Evolutionary conservation across 2,329 filamentous ascomycete genomes (phyloP).

Genomic region (Orbilia oligospora): DNA sequence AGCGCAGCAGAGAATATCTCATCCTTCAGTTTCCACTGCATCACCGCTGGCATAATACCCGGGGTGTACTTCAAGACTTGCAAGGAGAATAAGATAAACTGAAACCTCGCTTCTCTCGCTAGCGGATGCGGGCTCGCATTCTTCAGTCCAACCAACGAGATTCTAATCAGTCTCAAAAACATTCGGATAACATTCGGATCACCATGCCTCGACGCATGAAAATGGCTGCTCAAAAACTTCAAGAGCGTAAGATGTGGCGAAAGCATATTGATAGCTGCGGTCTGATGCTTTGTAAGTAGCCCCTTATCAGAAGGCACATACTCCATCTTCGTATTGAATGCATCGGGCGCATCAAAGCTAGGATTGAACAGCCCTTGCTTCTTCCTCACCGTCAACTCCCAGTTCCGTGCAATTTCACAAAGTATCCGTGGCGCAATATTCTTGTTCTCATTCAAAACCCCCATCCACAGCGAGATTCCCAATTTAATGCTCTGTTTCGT

Average conservation of each 20-base stretch:
- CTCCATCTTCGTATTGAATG: conserved; percentile 91
- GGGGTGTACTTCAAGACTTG: conserved; percentile 81
- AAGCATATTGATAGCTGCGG: conserved; percentile 83
- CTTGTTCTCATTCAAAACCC: conserved; percentile 96
- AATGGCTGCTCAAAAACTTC: conserved; percentile 93
- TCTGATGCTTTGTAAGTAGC: conserved; percentile 80
- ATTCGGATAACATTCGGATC: conserved; percentile 84
- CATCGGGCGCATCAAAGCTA: conserved; percentile 75
- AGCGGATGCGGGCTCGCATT: conserved; percentile 83
- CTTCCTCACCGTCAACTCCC: conserved; percentile 85
- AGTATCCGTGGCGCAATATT: conserved; percentile 87
- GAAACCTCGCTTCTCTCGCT: conserved; percentile 91
- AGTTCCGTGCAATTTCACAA: conserved; percentile 88
- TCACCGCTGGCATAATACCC: conserved; percentile 73
- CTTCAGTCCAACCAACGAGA: conserved; percentile 82
- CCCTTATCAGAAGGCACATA: conserved; percentile 91
- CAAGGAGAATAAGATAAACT: conserved; percentile 85
- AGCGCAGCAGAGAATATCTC: conserved; percentile 87
- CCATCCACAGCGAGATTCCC: conserved; percentile 94
- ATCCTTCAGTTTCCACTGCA: conserved; percentile 88
- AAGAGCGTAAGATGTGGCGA: conserved; percentile 87
- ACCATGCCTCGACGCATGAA: conserved; percentile 89
- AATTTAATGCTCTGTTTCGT: conserved; percentile 96
- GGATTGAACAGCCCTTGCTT: conserved; percentile 82
- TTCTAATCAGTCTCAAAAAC: conserved; percentile 83